Percentiles rank a stretch among this genome's conserved stretches.
phyloP scores from a whole-genome alignment of 768 basidiomycete genomes.

The Collybia sp. region DNA sequence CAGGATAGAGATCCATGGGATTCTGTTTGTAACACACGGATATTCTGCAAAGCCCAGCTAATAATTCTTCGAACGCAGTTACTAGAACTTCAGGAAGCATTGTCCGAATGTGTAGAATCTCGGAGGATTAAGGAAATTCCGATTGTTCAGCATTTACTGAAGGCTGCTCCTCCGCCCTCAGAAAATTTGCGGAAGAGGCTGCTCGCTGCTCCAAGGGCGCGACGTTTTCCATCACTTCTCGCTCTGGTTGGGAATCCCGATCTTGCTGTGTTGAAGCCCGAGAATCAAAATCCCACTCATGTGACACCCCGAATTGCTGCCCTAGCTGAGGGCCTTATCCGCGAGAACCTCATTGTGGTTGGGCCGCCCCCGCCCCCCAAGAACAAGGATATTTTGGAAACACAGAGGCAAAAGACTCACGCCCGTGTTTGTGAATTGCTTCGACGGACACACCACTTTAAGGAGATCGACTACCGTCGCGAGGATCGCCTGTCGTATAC shows the following conservation, averaged over 20 bases:
- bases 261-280: constrained; percentile 46
- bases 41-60: neutral
- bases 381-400: constrained; percentile 20
- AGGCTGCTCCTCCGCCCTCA: constrained; percentile 8
- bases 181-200: constrained; percentile 5
- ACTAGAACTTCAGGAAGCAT: constrained; percentile 22
- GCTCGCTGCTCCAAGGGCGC: constrained; percentile 2
- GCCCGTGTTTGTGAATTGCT: constrained; percentile 24
- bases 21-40: constrained; percentile 14
- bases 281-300: constrained; percentile 50
- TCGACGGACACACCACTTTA: constrained; percentile 16
- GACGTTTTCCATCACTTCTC: constrained; percentile 11
- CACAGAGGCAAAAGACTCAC: constrained; percentile 16
- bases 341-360: constrained; percentile 49
- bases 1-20: constrained; percentile 25
- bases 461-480: constrained; percentile 20
- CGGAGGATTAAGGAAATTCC: constrained; percentile 15
- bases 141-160: constrained; percentile 21
- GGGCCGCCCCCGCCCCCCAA: constrained; percentile 34
- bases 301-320: constrained; percentile 58
- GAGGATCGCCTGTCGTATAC: constrained; percentile 28
- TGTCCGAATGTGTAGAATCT: constrained; percentile 17
- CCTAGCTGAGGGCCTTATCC: constrained; percentile 47
- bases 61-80: constrained; percentile 14
- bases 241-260: constrained; percentile 43